Evolutionary conservation across 2,329 filamentous ascomycete genomes (phyloP).

Genomic region (Ophiostoma sp.): DNA sequence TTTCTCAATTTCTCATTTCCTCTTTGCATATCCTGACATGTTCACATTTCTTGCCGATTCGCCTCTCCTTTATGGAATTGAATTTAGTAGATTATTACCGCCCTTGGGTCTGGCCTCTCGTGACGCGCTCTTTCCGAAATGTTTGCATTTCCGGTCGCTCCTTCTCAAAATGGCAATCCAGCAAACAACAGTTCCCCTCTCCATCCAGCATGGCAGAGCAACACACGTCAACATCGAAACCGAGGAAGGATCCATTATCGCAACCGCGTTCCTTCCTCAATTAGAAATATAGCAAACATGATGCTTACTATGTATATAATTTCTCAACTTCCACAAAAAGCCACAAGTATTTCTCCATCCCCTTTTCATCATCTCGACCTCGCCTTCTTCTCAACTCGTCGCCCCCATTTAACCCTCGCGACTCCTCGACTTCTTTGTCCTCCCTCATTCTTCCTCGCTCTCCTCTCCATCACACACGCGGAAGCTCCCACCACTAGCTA

Average conservation of each 20-base stretch:
- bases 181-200: neutral
- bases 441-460: neutral
- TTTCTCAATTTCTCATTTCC: neutral
- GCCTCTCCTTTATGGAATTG: neutral
- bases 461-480: neutral
- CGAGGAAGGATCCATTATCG: conserved; percentile 10
- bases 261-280: conserved; percentile 11
- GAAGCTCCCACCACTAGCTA: neutral
- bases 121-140: conserved; percentile 7
- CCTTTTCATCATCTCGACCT: neutral
- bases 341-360: neutral
- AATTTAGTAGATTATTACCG: too few species aligned
- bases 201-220: conserved; percentile 11
- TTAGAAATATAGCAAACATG: neutral
- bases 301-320: neutral
- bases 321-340: neutral
- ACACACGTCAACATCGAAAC: conserved; percentile 17
- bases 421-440: neutral
- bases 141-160: conserved; percentile 13
- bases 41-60: neutral
- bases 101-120: neutral
- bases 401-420: neutral
- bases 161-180: conserved; percentile 10
- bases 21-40: neutral
- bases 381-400: neutral